A percentile compares a stretch with the other conserved stretches of the same genome.
Conservation (phyloP, 148 eudicot genomes). For the Chenopodium quinoa region DNA sequence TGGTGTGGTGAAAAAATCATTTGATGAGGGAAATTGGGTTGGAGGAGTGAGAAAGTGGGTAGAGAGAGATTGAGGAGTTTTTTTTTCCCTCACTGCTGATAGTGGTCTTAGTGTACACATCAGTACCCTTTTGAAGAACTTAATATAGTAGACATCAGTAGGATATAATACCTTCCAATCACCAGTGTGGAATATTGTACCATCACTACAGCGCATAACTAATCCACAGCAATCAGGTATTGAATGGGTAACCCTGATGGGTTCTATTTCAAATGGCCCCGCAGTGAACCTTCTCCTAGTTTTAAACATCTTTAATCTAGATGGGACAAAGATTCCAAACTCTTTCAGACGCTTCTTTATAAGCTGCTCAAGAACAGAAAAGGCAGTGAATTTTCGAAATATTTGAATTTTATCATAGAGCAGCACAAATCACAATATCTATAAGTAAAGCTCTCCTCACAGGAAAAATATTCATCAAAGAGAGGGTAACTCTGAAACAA, state of each 20-base stretch:
- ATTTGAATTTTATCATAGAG: neutral
- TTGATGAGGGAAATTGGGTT: no score
- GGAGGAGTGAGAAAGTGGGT: no score
- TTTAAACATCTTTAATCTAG: constrained; percentile 77
- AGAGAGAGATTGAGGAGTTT: no score
- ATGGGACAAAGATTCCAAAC: constrained; percentile 86
- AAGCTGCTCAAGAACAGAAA: constrained; percentile 53
- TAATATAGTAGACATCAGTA: constrained; percentile 6
- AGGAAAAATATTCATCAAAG: constrained; percentile 1
- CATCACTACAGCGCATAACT: constrained; percentile 96
- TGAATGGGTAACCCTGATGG: constrained; percentile 92
- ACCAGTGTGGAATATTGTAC: constrained; percentile 96
- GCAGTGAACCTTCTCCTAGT: constrained; percentile 73
- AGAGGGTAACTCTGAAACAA: neutral
- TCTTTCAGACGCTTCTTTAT: constrained; percentile 94
- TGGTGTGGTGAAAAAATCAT: no score
- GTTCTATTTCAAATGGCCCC: constrained; percentile 97
- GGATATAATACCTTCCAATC: constrained; percentile 87
- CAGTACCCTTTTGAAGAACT: neutral
- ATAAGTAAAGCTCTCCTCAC: neutral
- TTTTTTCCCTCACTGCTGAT: no score
- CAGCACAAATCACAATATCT: neutral
- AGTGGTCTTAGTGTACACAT: constrained; percentile 3
- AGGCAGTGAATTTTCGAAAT: neutral
- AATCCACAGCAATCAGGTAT: constrained; percentile 98